A percentile compares a stretch with the other conserved stretches of the same genome.
These are phyloP conservation scores for Petunia hybrid DNA, from an alignment of 305 asterid genomes.

Conservation along the genomic window DNA sequence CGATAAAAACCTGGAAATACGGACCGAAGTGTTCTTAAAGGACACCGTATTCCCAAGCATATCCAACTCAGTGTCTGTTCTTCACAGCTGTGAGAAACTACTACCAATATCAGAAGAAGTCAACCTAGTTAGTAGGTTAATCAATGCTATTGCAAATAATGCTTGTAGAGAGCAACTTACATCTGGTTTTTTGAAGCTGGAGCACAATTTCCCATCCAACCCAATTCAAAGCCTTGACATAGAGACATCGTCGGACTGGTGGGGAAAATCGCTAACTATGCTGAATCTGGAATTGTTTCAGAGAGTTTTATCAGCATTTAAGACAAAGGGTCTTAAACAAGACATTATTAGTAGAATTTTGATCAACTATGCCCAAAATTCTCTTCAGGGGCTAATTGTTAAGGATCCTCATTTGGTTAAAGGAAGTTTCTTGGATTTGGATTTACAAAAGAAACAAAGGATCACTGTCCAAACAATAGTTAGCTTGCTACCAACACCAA, in stretches of 20 bases:
- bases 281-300: conserved; percentile 77
- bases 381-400: conserved; percentile 64
- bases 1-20: conserved; percentile 69
- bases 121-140: conserved; percentile 58
- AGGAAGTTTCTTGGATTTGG: conserved; percentile 55
- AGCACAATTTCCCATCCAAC: conserved; percentile 60
- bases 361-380: conserved; percentile 78
- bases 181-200: conserved; percentile 77
- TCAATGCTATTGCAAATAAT: conserved; percentile 71
- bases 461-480: conserved; percentile 67
- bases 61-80: conserved; percentile 66
- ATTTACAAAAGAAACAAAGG: conserved; percentile 71
- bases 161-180: conserved; percentile 89
- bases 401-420: conserved; percentile 57
- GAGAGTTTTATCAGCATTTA: conserved; percentile 72
- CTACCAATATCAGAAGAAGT: conserved; percentile 70
- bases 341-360: conserved; percentile 72
- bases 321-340: conserved; percentile 80
- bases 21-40: conserved; percentile 64
- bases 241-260: conserved; percentile 70
- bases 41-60: conserved; percentile 63
- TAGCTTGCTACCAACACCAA: conserved; percentile 67
- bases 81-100: conserved; percentile 67
- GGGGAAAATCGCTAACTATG: conserved; percentile 74
- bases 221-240: conserved; percentile 44